phyloP scores from a whole-genome alignment of 1,284 basidiomycete genomes.

The Rhizopogon hawkerae region DNA sequence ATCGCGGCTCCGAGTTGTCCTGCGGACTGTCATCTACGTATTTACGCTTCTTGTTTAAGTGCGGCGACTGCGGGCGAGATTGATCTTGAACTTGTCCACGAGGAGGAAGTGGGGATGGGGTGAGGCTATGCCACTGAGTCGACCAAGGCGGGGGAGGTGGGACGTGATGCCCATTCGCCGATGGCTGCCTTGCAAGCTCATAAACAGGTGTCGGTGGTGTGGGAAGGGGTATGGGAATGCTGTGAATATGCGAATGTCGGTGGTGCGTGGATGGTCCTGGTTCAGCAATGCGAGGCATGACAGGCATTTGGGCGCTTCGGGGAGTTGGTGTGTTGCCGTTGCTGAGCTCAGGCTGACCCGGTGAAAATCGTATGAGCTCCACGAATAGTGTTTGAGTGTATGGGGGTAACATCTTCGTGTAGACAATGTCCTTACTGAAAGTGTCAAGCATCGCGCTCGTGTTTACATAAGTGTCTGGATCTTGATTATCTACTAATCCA shows the following conservation, averaged over 20 bases:
- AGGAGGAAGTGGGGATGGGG: slow-evolving; percentile 11
- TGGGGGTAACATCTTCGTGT: slow-evolving; percentile 55
- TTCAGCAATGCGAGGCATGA: slow-evolving; percentile 21
- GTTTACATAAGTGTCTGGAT: slow-evolving; percentile 55
- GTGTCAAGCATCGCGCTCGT: slow-evolving; percentile 64
- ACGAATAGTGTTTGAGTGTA: slow-evolving; percentile 63
- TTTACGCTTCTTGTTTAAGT: slow-evolving; percentile 34
- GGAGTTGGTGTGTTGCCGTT: slow-evolving; percentile 24
- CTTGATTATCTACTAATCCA: slow-evolving; percentile 32
- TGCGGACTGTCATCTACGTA: slow-evolving; percentile 33
- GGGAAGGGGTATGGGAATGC: slow-evolving; percentile 27
- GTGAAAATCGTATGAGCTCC: slow-evolving; percentile 58
- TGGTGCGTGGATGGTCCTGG: slow-evolving; percentile 24
- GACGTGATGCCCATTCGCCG: slow-evolving; percentile 28
- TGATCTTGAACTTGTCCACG: slow-evolving; percentile 24
- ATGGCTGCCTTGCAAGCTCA: slow-evolving; percentile 25
- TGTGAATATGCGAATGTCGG: slow-evolving; percentile 22
- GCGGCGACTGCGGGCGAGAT: slow-evolving; percentile 27
- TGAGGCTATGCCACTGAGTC: slow-evolving; percentile 38
- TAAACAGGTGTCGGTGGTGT: slow-evolving; percentile 28
- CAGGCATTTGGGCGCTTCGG: slow-evolving; percentile 18
- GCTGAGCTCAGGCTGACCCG: slow-evolving; percentile 37
- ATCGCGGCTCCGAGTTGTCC: slow-evolving; percentile 20
- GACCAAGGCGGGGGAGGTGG: slow-evolving; percentile 68
- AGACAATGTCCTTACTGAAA: slow-evolving; percentile 63